These are phyloP conservation scores for Mycena metata DNA, from an alignment of 768 basidiomycete species.

Conservation along the genomic window DNA sequence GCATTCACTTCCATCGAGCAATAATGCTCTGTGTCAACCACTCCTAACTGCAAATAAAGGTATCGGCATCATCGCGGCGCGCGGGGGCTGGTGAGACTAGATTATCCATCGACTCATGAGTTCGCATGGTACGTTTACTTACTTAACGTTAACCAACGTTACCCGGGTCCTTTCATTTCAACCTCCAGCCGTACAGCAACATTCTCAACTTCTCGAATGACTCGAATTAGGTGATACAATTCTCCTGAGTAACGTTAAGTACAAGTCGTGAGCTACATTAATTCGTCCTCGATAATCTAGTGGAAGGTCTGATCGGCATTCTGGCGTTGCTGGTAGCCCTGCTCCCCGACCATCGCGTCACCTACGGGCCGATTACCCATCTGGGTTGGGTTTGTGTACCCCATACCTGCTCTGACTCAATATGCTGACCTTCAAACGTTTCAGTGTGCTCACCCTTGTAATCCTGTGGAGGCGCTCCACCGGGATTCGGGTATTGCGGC, in stretches of 20 bases:
- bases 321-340: constrained; percentile 26
- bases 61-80: too few relatives aligned
- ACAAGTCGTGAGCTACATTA: not conserved
- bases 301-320: constrained; percentile 22
- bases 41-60: too few relatives aligned
- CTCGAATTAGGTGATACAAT: not conserved
- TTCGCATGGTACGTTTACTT: too few relatives aligned
- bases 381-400: constrained; percentile 29
- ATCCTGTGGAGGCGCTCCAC: constrained; percentile 21
- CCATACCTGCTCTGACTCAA: constrained; percentile 14
- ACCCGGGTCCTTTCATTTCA: too few relatives aligned
- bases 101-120: too few relatives aligned
- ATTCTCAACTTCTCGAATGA: too few relatives aligned
- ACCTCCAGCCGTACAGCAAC: too few relatives aligned
- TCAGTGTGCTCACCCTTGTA: constrained; percentile 6
- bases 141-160: too few relatives aligned
- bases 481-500: constrained; percentile 22
- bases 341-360: constrained; percentile 13
- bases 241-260: constrained; percentile 4
- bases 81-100: too few relatives aligned
- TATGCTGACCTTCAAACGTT: not conserved
- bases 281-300: not conserved
- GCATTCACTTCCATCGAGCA: too few relatives aligned
- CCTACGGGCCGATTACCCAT: constrained; percentile 25
- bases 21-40: too few relatives aligned